Base-by-base conservation (phyloP, 169 alveolate species). In the Plasmodium relictum region DNA sequence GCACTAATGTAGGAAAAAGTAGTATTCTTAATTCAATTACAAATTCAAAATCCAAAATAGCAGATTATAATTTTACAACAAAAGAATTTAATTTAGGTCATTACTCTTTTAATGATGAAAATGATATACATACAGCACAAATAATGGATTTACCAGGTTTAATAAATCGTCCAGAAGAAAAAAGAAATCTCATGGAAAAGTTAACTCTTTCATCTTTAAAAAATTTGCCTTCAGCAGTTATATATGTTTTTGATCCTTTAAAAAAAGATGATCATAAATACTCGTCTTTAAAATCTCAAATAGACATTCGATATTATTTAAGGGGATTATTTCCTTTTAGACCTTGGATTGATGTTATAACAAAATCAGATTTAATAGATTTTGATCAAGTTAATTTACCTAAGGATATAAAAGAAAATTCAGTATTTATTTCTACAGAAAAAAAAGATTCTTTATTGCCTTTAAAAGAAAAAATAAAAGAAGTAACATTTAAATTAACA, bases 1-100 rank as follows among this genome's bases (percentile, higher is more conserved):
- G 89, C 42, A 78, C 89, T 45, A 78, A 78, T 78, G 89, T 78
- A 63, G 89, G 89, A 39, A 78, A 78, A 52, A 78, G 78, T 69
- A 78, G 89, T 42, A 18, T 78, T 8, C 78, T 78, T 45, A 78
- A 78, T 78, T 78, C 89, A 26, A 65, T 78, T 22, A 78, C 89
- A 24, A 78, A 78, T 65, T 66, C 89, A 2, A 78, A 78, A 42
- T 78, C 89, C 0, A 62, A 65, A 42, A 59, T 78, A 7, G 89
- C 89, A n/a, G 68, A 66, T 63, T 78, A 78, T 65, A 78, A 78
- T 78, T 78, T 78, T 42, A 78, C 89, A 31, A 78, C 89, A 0
- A 78, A 78, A 42, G 89, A 78, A 65, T 78, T 78, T 50, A 78
- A 78, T 65, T 14, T 78, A 78, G 89, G 89, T n/a, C 89, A 78